phyloP scores from a whole-genome alignment of 805 yeast species.

The Monosporozyma aerobia region DNA sequence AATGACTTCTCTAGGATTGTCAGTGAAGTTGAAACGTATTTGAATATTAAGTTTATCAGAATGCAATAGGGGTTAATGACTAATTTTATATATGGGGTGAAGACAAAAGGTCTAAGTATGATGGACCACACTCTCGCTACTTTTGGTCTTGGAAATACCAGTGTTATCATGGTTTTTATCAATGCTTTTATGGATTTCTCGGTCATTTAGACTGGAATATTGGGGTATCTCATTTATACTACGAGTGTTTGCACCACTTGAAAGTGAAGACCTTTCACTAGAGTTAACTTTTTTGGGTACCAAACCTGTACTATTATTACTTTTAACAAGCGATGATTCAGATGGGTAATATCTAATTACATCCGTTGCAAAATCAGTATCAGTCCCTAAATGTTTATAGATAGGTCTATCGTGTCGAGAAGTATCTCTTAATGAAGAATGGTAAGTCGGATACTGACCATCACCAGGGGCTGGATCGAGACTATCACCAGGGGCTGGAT shows the following conservation, averaged over 20 bases:
- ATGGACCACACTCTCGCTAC: slow-evolving; percentile 11
- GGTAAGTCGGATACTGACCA: background rate
- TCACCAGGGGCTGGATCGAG: background rate
- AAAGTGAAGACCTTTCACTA: background rate
- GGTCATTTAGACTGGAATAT: background rate
- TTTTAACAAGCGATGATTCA: slow-evolving; percentile 8
- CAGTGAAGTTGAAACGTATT: background rate
- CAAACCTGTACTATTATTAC: slow-evolving; percentile 15
- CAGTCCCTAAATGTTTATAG: background rate
- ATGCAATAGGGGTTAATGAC: background rate
- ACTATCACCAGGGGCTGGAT: background rate
- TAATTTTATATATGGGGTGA: background rate
- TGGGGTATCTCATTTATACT: background rate
- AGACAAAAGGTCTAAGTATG: background rate
- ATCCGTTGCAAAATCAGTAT: slow-evolving; percentile 5
- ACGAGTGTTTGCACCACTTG: background rate
- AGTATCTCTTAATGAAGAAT: background rate
- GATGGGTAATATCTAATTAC: slow-evolving; percentile 11
- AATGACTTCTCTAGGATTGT: background rate
- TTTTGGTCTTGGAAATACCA: slow-evolving; percentile 7
- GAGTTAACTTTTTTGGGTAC: slow-evolving; percentile 9
- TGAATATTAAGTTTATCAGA: background rate
- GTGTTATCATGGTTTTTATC: background rate
- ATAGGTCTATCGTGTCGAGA: background rate
- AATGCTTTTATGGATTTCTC: background rate